phyloP scores from a whole-genome alignment of 352 stramenopile species.

The Phytophthora niederhauseri region DNA sequence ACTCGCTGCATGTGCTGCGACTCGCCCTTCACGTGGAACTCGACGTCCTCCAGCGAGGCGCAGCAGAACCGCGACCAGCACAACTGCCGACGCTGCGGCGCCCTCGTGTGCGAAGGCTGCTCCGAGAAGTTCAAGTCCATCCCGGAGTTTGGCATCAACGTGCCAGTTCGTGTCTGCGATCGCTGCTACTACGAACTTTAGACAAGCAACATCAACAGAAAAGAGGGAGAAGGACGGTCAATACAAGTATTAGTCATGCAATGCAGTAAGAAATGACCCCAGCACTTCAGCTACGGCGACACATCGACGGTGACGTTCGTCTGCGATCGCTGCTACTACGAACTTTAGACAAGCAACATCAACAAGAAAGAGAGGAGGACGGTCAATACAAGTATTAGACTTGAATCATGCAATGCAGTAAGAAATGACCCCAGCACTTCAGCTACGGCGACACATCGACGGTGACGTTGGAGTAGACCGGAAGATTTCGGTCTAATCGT shows the following conservation, averaged over 20 bases:
- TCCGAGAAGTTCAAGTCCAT: constrained; percentile 88
- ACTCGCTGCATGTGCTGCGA: constrained; percentile 90
- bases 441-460: neutral
- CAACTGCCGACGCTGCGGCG: constrained; percentile 87
- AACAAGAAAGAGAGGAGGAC: neutral
- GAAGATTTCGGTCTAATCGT: constrained; percentile 10
- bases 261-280: no score
- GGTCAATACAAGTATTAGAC: no score
- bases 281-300: neutral
- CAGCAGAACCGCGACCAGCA: constrained; percentile 92
- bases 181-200: constrained; percentile 86
- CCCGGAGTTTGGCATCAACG: constrained; percentile 86
- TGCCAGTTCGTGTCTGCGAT: constrained; percentile 86
- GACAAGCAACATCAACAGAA: constrained; percentile 7
- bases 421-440: neutral
- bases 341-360: constrained; percentile 44
- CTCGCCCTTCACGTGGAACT: constrained; percentile 90
- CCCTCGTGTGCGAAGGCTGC: constrained; percentile 84
- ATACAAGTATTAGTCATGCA: neutral
- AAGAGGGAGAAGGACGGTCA: neutral
- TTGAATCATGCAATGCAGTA: neutral
- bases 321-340: constrained; percentile 88
- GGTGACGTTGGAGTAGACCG: neutral
- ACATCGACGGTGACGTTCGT: constrained; percentile 29
- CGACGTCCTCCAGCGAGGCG: constrained; percentile 87